A percentile compares a stretch with the other conserved stretches of the same genome.
phyloP scores from a whole-genome alignment of 2,329 filamentous ascomycete species.

The Microcera coccophila region DNA sequence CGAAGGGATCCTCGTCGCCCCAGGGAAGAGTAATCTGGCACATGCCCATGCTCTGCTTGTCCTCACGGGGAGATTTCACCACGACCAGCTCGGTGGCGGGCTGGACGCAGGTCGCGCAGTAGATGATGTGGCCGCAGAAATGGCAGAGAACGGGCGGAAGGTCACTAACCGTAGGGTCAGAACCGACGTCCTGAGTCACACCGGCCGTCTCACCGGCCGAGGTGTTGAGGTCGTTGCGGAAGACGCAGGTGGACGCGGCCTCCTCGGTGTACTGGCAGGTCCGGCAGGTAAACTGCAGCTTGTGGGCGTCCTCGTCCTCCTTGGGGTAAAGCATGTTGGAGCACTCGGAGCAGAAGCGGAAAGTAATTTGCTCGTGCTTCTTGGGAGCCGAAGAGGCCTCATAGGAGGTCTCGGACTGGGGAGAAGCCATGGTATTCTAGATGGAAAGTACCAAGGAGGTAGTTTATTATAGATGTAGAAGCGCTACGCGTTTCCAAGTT shows the following conservation, averaged over 20 bases:
- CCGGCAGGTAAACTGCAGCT: constrained; percentile 90
- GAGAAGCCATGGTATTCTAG: constrained; percentile 50
- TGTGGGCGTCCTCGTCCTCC: constrained; percentile 80
- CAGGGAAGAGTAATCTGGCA: constrained; percentile 29
- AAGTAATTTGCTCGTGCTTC: constrained; percentile 77
- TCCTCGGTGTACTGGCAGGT: constrained; percentile 90
- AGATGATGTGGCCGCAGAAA: constrained; percentile 43
- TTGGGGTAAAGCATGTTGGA: constrained; percentile 98
- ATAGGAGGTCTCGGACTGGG: constrained; percentile 47
- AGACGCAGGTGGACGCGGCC: constrained; percentile 85
- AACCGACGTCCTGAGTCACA: constrained; percentile 94
- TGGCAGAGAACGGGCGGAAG: constrained; percentile 43
- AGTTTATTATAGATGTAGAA: no score
- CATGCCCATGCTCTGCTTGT: constrained; percentile 26
- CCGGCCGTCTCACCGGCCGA: constrained; percentile 92
- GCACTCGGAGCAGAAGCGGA: constrained; percentile 97
- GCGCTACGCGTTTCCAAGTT: no score
- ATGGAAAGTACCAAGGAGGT: no score
- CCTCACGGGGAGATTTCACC: no score
- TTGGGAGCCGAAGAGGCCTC: constrained; percentile 44
- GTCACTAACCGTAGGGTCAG: constrained; percentile 95
- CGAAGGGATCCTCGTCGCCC: constrained; percentile 31
- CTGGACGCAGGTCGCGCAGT: constrained; percentile 39
- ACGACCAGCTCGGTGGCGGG: constrained; percentile 14
- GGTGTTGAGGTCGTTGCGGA: constrained; percentile 89